Evolutionary conservation across 1,139 yeast species (phyloP).

Genomic region (Kodamaea ohmeri): DNA sequence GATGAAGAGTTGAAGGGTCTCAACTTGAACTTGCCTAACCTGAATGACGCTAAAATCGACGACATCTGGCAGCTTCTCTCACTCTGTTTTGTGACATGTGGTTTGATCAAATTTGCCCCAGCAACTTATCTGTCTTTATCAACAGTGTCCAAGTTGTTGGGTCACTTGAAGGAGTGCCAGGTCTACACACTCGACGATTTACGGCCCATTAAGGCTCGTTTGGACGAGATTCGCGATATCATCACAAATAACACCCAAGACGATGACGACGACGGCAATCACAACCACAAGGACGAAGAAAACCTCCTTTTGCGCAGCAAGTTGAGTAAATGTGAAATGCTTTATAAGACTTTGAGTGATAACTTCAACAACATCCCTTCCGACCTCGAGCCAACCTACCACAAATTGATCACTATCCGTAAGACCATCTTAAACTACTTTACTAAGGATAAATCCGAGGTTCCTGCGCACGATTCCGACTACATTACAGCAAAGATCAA

Average conservation of each 20-base stretch:
- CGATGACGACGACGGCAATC: constrained; percentile 27
- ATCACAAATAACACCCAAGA: constrained; percentile 43
- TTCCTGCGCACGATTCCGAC: constrained; percentile 2
- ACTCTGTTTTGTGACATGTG: constrained; percentile 85
- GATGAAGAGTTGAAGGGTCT: constrained; percentile 48
- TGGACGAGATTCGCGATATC: constrained; percentile 64
- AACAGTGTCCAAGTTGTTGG: constrained; percentile 77
- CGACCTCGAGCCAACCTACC: constrained; percentile 50
- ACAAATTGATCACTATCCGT: constrained; percentile 41
- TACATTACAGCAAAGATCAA: constrained; percentile 13
- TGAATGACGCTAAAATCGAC: constrained; percentile 72
- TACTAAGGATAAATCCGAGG: constrained; percentile 21
- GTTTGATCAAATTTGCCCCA: constrained; percentile 84
- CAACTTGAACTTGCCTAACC: constrained; percentile 36
- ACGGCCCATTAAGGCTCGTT: constrained; percentile 66
- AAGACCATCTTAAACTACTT: constrained; percentile 34
- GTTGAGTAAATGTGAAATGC: constrained; percentile 54
- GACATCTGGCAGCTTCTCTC: constrained; percentile 87
- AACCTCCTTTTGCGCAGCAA: constrained; percentile 55
- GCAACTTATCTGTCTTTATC: constrained; percentile 88
- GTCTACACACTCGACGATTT: constrained; percentile 84
- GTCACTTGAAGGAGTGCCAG: constrained; percentile 75
- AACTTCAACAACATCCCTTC: constrained; percentile 57
- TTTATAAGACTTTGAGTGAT: constrained; percentile 50
- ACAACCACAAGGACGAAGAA: constrained; percentile 52